Base-by-base conservation (phyloP, 345 rosid genomes). In the Corchorus capsularis region DNA sequence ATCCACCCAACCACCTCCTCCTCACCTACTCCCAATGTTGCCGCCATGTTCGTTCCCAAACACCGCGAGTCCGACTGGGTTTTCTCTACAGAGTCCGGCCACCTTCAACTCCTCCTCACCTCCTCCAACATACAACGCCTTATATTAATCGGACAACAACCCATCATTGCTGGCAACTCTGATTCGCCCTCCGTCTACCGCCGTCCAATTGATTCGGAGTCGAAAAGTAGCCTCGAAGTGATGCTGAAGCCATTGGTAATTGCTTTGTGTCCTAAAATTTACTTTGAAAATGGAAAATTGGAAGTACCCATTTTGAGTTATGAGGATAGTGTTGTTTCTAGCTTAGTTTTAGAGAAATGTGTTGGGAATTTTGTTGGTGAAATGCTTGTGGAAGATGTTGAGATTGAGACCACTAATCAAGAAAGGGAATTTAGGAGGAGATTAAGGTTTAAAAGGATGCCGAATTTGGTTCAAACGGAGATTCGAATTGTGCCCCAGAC, bases 41-140 rank as follows among this genome's bases (percentile, higher is more conserved):
- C 96, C 35, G 92, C 89, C 78, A 85, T 91, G 71, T 77, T 89
- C 78, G 96, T 93, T 78, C 97, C 97, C 45, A 77, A 57, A 54
- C 72, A 52, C 66, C 94, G 97, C 80, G 94, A 93, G 77, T 69
- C 84, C 49, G 97, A 96, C 77, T 93, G 97, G 97, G 70, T 91
- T 68, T 96, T 92, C 87, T 87, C 91, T 82, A 88, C 97, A n/a
- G 97, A 95, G 79, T 72, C 86, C 8, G 98, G 99, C 71, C 98
- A 92, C 71, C 86, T 92, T 78, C 93, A 93, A 85, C 93, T 93
- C 71, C 93, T 95, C 70, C 82, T 89, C 64, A 35, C 86, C 71
- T 77, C 80, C 63, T 89, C 90, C 0, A 72, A 77, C n/a, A 62
- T 93, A 80, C 88, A 93, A 9, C 92, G 97, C 32, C 84, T 93